A percentile compares a stretch with the other conserved stretches of the same genome.
phyloP scores from a whole-genome alignment of 2,329 filamentous ascomycete genomes.

The Paecilomyces niveus region DNA sequence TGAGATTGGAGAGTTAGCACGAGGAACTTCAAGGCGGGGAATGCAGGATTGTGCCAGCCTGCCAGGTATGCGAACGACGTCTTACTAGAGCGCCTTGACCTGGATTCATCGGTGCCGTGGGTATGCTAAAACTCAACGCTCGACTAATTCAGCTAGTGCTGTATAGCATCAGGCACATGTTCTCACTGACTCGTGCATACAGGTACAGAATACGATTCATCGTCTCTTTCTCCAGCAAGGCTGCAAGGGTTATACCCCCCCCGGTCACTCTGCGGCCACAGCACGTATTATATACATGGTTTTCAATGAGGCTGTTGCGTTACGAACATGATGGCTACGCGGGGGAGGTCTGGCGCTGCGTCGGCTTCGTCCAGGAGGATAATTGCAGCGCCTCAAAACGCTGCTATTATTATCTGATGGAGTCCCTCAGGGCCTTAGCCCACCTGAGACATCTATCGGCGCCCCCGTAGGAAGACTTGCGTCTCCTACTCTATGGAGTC shows the following conservation, averaged over 20 bases:
- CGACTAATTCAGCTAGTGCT: not conserved
- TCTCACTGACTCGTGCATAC: not conserved
- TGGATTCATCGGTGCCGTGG: not conserved
- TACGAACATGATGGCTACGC: too few relatives aligned
- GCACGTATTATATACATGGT: not conserved
- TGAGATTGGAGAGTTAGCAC: not conserved
- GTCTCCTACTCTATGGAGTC: not conserved
- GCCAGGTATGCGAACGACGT: not conserved
- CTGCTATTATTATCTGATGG: not conserved
- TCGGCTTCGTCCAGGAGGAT: not conserved
- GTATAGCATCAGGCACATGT: not conserved
- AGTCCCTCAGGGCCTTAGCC: not conserved
- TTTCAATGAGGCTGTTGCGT: not conserved
- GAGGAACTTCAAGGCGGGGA: not conserved
- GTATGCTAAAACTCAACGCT: not conserved
- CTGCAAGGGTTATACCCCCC: not conserved
- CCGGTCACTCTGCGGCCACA: not conserved
- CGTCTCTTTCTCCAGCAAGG: not conserved
- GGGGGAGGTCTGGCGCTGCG: not conserved
- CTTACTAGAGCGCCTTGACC: not conserved
- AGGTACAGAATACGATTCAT: not conserved
- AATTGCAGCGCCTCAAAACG: not conserved
- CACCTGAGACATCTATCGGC: not conserved
- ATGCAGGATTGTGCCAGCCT: not conserved
- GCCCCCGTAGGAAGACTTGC: not conserved